phyloP scores from a whole-genome alignment of 352 stramenopile species.

The Thraustochytrium striatum region DNA sequence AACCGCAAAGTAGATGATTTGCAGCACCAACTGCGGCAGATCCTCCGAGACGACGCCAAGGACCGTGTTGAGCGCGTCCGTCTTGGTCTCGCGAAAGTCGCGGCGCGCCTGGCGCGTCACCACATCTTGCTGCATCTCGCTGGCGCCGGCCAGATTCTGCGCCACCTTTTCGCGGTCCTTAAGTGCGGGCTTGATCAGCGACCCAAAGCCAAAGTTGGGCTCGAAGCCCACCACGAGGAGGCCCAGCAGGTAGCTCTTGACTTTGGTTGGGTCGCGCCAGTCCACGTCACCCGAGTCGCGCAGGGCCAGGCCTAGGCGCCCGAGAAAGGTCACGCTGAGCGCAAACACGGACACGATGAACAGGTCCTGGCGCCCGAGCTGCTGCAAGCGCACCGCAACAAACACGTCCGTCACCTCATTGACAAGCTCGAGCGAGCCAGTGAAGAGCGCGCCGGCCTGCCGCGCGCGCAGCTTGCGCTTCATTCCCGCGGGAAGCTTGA shows the following conservation, averaged over 20 bases:
- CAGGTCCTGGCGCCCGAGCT: neutral
- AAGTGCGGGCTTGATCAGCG: conserved; percentile 7
- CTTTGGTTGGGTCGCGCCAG: neutral
- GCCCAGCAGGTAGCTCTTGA: conserved; percentile 4
- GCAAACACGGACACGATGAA: conserved; percentile 3
- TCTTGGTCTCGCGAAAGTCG: neutral
- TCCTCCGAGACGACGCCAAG: neutral
- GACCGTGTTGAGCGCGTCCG: neutral
- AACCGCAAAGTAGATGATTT: conserved; percentile 15
- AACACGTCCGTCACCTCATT: conserved; percentile 3
- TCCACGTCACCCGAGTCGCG: neutral
- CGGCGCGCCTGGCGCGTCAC: neutral
- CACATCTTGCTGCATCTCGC: conserved; percentile 14
- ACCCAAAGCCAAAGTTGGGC: conserved; percentile 17
- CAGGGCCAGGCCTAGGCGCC: neutral
- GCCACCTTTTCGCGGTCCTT: neutral
- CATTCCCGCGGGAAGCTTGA: neutral
- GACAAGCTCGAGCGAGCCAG: neutral
- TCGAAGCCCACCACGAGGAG: conserved; percentile 4
- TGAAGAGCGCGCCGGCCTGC: neutral
- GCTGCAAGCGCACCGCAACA: neutral
- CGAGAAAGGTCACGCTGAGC: neutral
- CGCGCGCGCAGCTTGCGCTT: neutral
- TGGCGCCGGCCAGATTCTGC: conserved; percentile 2
- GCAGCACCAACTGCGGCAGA: neutral